Base-by-base conservation (phyloP, 2,329 filamentous ascomycete genomes). In the Ascochyta rabiei region DNA sequence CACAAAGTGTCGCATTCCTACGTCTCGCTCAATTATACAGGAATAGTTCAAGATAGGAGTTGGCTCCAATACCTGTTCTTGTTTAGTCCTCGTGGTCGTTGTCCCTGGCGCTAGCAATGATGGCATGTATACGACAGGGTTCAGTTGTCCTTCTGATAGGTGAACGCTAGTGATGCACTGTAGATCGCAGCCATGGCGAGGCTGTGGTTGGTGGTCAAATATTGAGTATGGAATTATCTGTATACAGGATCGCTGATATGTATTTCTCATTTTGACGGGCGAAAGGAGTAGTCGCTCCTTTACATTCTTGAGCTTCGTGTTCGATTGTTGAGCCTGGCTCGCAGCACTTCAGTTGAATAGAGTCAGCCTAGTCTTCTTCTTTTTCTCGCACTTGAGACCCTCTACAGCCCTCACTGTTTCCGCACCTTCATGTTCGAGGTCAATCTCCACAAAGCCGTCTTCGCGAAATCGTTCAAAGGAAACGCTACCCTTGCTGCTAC, bases 61-160 rank as follows among this genome's bases (percentile, higher is more conserved):
- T 42, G 41, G 46, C 46, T 35, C 52, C 52, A 55, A 50, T 50
- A 37, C 41, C 41, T 37, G 41, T 30, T 33, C 52, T 30, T 28
- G 9, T 42, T 15, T 31, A 13, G 10, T 35, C 34, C 52, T 42
- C 52, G 52, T 55, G 46, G 31, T 35, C 21, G 24, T 26, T 5
- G 46, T 45, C 35, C 40, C 33, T 35, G 34, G 35, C 46, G 52
- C 52, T 54, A 54, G 31, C 46, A 30, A 37, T 13, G 34, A 18
- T 49, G 41, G 41, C 41, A 46, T 41, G 41, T 33, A 41, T 31
- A 24, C 6, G 34, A 45, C 52, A 55, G 37, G 52, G 52, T 28
- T 46, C 30, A 21, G 4, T 6, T 34, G 34, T 26, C 12, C 35
- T 34, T 18, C 16, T 55, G 46, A 55, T 55, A 50, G 52, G 52